Evolutionary conservation across 805 yeast genomes (phyloP).

Genomic region (Zygoascus bituminiphila): DNA sequence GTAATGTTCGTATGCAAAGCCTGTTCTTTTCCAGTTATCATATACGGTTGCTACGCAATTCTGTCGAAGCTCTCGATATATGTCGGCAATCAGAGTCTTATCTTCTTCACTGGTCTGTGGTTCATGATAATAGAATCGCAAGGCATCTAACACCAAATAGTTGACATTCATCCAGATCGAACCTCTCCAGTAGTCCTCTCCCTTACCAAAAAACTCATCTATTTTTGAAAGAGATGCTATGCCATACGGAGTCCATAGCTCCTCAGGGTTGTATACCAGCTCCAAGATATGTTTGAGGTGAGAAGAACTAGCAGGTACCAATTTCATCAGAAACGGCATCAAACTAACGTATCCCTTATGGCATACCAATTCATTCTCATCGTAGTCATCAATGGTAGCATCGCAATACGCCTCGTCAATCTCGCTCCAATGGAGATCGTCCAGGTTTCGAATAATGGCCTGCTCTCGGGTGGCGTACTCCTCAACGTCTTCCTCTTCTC

Average conservation of each 20-base stretch:
- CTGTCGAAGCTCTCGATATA: slow-evolving; percentile 52
- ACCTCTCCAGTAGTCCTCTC: slow-evolving; percentile 94
- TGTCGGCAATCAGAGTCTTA: slow-evolving; percentile 34
- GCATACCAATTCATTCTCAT: slow-evolving; percentile 61
- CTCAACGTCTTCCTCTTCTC: slow-evolving; percentile 48
- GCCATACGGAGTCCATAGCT: slow-evolving; percentile 73
- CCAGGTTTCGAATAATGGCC: slow-evolving; percentile 56
- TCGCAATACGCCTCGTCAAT: slow-evolving; percentile 69
- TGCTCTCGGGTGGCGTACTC: slow-evolving; percentile 45
- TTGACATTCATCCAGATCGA: slow-evolving; percentile 91
- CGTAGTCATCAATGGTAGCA: slow-evolving; percentile 64
- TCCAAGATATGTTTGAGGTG: slow-evolving; percentile 47
- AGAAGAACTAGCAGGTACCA: slow-evolving; percentile 43
- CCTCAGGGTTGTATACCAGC: slow-evolving; percentile 57
- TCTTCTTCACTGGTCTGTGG: slow-evolving; percentile 14
- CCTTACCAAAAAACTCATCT: slow-evolving; percentile 60
- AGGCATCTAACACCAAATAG: slow-evolving; percentile 66
- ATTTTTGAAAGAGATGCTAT: slow-evolving; percentile 68
- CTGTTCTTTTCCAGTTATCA: slow-evolving; percentile 63
- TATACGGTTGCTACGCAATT: slow-evolving; percentile 64
- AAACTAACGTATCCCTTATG: slow-evolving; percentile 82
- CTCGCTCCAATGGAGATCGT: slow-evolving; percentile 73
- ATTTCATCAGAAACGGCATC: slow-evolving; percentile 72
- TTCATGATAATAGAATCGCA: slow-evolving; percentile 42
- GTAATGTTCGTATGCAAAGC: slow-evolving; percentile 88